These are phyloP conservation scores for Kodamaea plutei DNA, from an alignment of 1,139 yeast genomes.

Conservation along the genomic window DNA sequence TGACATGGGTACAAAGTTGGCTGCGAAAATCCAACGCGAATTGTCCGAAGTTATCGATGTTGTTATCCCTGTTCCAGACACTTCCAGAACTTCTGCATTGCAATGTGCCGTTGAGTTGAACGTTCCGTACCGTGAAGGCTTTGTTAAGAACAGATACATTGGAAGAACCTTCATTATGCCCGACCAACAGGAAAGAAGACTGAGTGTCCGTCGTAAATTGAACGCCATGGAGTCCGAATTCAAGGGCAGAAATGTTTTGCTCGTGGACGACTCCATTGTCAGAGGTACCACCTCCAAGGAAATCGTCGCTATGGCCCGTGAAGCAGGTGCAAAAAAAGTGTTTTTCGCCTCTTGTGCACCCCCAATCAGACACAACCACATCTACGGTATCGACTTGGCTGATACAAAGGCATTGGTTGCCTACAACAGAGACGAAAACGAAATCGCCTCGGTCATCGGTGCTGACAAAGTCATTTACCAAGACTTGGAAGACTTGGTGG, in stretches of 20 bases:
- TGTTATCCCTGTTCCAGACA: conserved; percentile 97
- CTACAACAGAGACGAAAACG: conserved; percentile 66
- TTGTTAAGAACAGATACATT: conserved; percentile 91
- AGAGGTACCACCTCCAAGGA: conserved; percentile 97
- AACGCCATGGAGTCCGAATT: conserved; percentile 97
- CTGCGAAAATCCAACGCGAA: conserved; percentile 57
- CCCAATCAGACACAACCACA: conserved; percentile 90
- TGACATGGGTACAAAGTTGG: conserved; percentile 91
- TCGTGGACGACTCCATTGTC: conserved; percentile 95
- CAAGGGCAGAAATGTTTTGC: conserved; percentile 75
- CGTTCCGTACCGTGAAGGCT: conserved; percentile 92
- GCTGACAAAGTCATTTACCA: conserved; percentile 93
- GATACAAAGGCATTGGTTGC: conserved; percentile 95
- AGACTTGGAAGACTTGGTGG: conserved; percentile 72
- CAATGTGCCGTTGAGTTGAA: conserved; percentile 83
- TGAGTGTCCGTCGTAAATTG: conserved; percentile 89
- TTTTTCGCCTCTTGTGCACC: conserved; percentile 98
- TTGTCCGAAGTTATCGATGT: conserved; percentile 72
- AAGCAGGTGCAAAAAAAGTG: conserved; percentile 93
- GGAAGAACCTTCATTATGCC: conserved; percentile 99
- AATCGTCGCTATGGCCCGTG: conserved; percentile 95
- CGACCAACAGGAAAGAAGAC: conserved; percentile 88
- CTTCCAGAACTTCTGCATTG: conserved; percentile 90
- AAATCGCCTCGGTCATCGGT: conserved; percentile 75
- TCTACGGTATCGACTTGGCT: conserved; percentile 95